phyloP scores from a whole-genome alignment of 2,329 filamentous ascomycete genomes.

The Blastomyces emzantsi region DNA sequence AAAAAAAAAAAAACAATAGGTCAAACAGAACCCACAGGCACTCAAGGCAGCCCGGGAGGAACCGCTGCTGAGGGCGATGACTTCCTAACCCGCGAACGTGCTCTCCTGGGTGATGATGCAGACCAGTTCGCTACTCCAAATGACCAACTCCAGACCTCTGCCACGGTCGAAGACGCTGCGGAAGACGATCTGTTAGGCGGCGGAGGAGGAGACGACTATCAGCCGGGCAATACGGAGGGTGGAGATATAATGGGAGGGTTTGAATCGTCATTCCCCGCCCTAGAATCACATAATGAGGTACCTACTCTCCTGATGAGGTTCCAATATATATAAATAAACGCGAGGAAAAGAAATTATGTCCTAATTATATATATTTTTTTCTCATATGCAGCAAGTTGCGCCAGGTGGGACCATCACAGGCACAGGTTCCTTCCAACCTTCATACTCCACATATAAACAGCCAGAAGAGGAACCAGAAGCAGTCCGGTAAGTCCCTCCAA shows the following conservation, averaged over 20 bases:
- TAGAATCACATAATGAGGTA: constrained; percentile 66
- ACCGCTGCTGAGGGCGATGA: constrained; percentile 56
- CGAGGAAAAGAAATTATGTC: neutral
- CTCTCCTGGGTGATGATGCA: constrained; percentile 83
- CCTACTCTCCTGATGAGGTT: neutral
- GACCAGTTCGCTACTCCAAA: constrained; percentile 74
- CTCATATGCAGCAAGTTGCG: constrained; percentile 51
- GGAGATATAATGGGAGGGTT: constrained; percentile 53
- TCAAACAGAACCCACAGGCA: constrained; percentile 22
- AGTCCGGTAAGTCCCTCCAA: constrained; percentile 47
- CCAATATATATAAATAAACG: neutral
- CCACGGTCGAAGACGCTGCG: constrained; percentile 53
- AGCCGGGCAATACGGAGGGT: constrained; percentile 12
- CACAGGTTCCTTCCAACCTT: constrained; percentile 46
- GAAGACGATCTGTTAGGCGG: constrained; percentile 66
- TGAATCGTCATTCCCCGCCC: constrained; percentile 82
- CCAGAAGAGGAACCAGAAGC: constrained; percentile 79
- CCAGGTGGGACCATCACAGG: constrained; percentile 75
- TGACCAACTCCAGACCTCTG: constrained; percentile 46
- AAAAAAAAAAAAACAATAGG: neutral
- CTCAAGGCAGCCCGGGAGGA: constrained; percentile 14
- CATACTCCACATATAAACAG: constrained; percentile 46
- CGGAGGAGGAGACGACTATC: constrained; percentile 38
- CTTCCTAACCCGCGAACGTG: constrained; percentile 87
- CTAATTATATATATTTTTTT: constrained; percentile 6